Evolutionary conservation across 2,329 filamentous ascomycete genomes (phyloP), one percentile per base, ranked within the genome.

Genomic region (Raffaelea arxii): DNA sequence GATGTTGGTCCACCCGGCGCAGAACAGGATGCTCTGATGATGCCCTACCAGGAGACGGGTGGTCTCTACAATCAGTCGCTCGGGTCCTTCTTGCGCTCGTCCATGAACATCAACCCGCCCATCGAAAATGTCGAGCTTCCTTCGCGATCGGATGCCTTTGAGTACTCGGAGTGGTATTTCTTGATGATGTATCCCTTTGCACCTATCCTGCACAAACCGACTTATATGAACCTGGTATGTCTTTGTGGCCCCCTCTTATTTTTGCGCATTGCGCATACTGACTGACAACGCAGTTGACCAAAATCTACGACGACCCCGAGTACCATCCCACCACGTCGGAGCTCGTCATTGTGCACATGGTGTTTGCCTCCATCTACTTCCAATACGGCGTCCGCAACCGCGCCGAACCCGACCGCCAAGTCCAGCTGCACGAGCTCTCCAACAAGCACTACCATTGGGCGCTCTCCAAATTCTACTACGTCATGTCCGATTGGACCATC

Each of bases 401-500:
- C 50, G 71, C 78, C 49, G 66, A 77, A 47, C 60, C 73, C 16
- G 69, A 72, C 4, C 70, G 75, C 48, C 71, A 75, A 49, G 65
- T 67, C 6, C 68, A 72, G 35, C 65, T 83, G 44, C 78, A 83
- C 53, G 71, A 78, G 1, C 66, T 82, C 43, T 86, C 84, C 4
- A 86, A 89, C 62, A 76, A 77, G 46, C 86, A 92, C 59, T 91
- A 90, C 54, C 83, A 89, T 56, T 91, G 82, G 58, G 75, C 82
- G 1, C 64, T 90, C 39, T 78, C 77, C 58, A 80, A 82, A 60
- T 79, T 84, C 53, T 82, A 78, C 51, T 69, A 86, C 41, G 65
- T 94, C 4, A 64, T 78, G 14, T 69, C 69, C 6, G 77, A 78
- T 18, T 76, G 76, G 47, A 78, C 77, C 0, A 64, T 89, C 14